phyloP scores from a whole-genome alignment of 306 rosid species.

The Quercus gilva region DNA sequence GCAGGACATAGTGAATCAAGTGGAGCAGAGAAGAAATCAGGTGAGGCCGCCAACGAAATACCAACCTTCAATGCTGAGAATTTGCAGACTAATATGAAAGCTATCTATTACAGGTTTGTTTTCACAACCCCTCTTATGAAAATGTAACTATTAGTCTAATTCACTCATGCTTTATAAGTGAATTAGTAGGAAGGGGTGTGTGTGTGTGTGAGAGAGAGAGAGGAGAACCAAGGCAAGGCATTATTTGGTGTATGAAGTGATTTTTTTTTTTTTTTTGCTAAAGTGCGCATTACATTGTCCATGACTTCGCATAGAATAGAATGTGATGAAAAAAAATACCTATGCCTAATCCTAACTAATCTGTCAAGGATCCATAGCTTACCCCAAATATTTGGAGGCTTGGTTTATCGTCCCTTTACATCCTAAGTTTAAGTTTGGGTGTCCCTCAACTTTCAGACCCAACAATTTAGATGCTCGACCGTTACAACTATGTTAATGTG shows the following conservation, averaged over 20 bases:
- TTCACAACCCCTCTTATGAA: neutral
- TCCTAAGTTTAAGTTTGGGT: too few relatives aligned
- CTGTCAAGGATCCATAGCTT: too few relatives aligned
- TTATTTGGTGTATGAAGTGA: neutral
- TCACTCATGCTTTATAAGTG: neutral
- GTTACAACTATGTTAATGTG: too few relatives aligned
- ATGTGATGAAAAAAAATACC: too few relatives aligned
- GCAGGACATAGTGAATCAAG: constrained; percentile 56
- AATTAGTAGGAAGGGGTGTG: neutral
- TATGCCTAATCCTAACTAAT: too few relatives aligned
- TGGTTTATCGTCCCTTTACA: too few relatives aligned
- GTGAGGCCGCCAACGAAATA: constrained; percentile 50
- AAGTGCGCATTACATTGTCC: too few relatives aligned
- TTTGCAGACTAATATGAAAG: constrained; percentile 85
- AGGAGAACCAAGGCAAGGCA: neutral
- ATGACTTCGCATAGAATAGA: too few relatives aligned
- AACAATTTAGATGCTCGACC: too few relatives aligned
- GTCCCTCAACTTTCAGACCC: too few relatives aligned
- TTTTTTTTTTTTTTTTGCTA: neutral
- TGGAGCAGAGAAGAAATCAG: constrained; percentile 63
- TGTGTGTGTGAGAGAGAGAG: neutral
- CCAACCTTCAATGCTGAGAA: constrained; percentile 81
- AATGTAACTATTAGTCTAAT: neutral
- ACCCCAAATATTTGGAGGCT: too few relatives aligned
- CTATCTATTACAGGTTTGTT: constrained; percentile 83